Base-by-base conservation (phyloP, 768 basidiomycete genomes). In the Pholiota microspora region DNA sequence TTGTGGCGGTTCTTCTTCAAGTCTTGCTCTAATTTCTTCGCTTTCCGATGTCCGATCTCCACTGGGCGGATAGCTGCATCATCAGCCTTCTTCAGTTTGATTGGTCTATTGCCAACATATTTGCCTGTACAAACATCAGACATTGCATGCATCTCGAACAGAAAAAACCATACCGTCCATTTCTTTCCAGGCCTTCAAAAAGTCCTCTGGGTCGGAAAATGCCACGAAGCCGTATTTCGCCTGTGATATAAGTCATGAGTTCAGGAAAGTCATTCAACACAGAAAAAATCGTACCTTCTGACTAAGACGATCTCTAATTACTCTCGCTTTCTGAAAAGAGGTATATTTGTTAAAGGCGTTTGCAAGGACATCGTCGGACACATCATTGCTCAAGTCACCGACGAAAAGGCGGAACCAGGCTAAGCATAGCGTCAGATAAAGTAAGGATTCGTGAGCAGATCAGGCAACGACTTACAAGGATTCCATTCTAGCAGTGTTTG, bases 341-440 rank as follows among this genome's bases (percentile, higher is more conserved):
- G 90, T 70, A 67, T 96, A 98, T 71, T 92, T 90, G 71, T 85
- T 88, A 72, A 99, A 99, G 12, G 95, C 95, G 61, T 91, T 92
- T 46, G 92, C 75, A 15, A 98, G 81, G 15, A 96, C 89, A 61
- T 97, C 93, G 65, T 98, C 97, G 47, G 93, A 94, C 36, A 98
- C 94, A 71, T 98, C 97, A 67, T 98, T 98, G 64, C 94, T 96
- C 31, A 98, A 81, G 70, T 99, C 96, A 36, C 97, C 97, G 18
- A 98, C 94, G 65, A 99, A 99, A 36, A 99, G 74, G 25, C 97
- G 85, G 75, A 96, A 99, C 95, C 95, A 98, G 12, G 92, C 94
- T 96, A 54, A 53, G n/a, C n/a, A n/a, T n/a, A 38, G 36, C 40
- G 63, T 40, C 27, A 62, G 59, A 62, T 36, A 52, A 58, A 44